These are phyloP conservation scores for Chiua virens DNA, from an alignment of 768 basidiomycete genomes.

Conservation along the genomic window DNA sequence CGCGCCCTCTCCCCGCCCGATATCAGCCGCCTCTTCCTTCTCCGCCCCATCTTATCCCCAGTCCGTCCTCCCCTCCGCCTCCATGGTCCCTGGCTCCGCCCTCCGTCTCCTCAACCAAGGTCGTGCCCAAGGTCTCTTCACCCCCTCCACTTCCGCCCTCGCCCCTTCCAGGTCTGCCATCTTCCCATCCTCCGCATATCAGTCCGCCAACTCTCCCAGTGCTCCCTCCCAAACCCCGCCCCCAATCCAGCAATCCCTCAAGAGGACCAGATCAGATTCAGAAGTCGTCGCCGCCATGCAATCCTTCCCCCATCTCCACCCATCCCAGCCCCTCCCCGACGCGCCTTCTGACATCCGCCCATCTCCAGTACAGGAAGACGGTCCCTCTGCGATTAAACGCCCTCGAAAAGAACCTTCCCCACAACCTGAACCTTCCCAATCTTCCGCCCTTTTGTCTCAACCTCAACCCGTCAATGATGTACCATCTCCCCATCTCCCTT, in stretches of 20 bases:
- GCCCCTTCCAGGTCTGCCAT: slow-evolving; percentile 44
- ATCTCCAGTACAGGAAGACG: slow-evolving; percentile 52
- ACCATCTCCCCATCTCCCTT: slow-evolving; percentile 41
- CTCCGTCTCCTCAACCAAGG: slow-evolving; percentile 83
- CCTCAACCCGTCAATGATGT: slow-evolving; percentile 27
- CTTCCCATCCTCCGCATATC: slow-evolving; percentile 55
- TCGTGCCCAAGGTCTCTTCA: slow-evolving; percentile 82
- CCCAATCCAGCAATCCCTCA: slow-evolving; percentile 46
- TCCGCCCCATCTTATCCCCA: slow-evolving; percentile 54
- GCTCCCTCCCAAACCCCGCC: slow-evolving; percentile 56
- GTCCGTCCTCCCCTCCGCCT: slow-evolving; percentile 67
- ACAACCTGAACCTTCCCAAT: slow-evolving; percentile 32
- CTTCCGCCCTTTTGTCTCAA: slow-evolving; percentile 17
- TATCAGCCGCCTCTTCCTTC: slow-evolving; percentile 70
- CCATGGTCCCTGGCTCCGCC: slow-evolving; percentile 86
- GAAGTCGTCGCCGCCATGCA: slow-evolving; percentile 42
- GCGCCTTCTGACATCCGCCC: slow-evolving; percentile 45
- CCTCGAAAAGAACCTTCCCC: slow-evolving; percentile 54
- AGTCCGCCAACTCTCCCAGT: slow-evolving; percentile 47
- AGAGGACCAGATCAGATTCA: slow-evolving; percentile 66
- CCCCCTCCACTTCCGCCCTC: slow-evolving; percentile 73
- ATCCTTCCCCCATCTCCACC: slow-evolving; percentile 9
- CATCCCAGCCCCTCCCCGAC: slow-evolving; percentile 30
- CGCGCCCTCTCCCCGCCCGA: slow-evolving; percentile 56
- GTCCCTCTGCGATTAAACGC: slow-evolving; percentile 72